Base-by-base conservation (phyloP, 2,329 filamentous ascomycete genomes). In the Metarhizium album region DNA sequence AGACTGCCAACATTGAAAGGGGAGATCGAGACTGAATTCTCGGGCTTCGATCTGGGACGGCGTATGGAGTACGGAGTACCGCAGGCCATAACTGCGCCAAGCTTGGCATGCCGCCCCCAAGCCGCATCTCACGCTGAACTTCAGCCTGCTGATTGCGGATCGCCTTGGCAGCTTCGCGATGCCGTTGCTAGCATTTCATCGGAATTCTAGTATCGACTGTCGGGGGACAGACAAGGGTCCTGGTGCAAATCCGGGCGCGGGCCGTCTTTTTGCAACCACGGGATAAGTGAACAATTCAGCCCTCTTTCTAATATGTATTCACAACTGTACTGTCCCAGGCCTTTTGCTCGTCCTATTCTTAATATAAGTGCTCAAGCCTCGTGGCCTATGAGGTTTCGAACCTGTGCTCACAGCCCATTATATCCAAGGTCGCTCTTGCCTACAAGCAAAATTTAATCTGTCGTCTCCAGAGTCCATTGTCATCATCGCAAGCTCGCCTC, bases 131-230 rank as follows among this genome's bases (percentile, higher is more conserved):
- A 29, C 6, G 9, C 27, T 9, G 6, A 9, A 29, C 27, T 3
- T 29, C 27, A 9, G 3, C 27, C 27, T 29, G 27, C 27, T 29
- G 27, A 29, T 7, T 29, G n/a, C n/a, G n/a, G n/a, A n/a, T n/a
- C n/a, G n/a, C 9, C 27, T 29, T 29, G 27, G 27, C 27, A n/a
- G n/a, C n/a, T n/a, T n/a, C n/a, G n/a, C n/a, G n/a, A n/a, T n/a
- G n/a, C n/a, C n/a, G n/a, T n/a, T 64, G 63, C 64, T 62, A 65
- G 63, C 50, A 65, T 64, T 62, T 65, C 62, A 62, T 64, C 64
- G 60, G 63, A 60, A 63, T 66, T 64, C 62, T 66, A 63, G 59
- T 54, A 54, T 51, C 53, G 54, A 38, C 35, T 53, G 62, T 62
- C 58, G 58, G 49, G 58, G n/a, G n/a, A 54, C 38, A 66, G 64